Evolutionary conservation across 371 early-diverging fungal genomes (phyloP).

Genomic region (Haplosporangium sp.): DNA sequence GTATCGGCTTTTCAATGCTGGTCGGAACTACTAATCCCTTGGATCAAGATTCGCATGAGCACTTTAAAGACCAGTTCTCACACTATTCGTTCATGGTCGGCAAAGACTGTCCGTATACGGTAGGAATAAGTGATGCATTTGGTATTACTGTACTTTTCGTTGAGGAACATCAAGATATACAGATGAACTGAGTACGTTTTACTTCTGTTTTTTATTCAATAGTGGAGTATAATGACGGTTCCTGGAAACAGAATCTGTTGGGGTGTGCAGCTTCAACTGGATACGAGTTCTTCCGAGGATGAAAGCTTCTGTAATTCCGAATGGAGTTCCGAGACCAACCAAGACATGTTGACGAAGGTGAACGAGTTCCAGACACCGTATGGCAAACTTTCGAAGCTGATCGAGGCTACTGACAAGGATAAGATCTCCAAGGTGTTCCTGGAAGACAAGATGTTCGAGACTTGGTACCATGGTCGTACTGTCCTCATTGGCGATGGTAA

Average conservation of each 20-base stretch:
- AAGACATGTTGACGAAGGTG: slow-evolving; percentile 9
- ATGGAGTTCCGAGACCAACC: slow-evolving; percentile 18
- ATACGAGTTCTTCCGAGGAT: neutral
- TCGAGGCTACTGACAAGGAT: slow-evolving; percentile 26
- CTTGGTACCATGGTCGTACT: slow-evolving; percentile 26
- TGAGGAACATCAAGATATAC: too few species aligned
- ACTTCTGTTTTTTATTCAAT: too few species aligned
- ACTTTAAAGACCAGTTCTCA: neutral
- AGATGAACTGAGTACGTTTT: too few species aligned
- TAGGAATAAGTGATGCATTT: too few species aligned
- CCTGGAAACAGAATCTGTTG: slow-evolving; percentile 19
- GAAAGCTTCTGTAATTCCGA: slow-evolving; percentile 11
- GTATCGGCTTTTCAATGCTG: slow-evolving; percentile 8
- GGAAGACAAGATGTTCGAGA: slow-evolving; percentile 33
- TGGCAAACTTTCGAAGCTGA: slow-evolving; percentile 11
- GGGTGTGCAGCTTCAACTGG: slow-evolving; percentile 14
- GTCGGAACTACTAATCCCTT: slow-evolving; percentile 19
- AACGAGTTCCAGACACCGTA: slow-evolving; percentile 10
- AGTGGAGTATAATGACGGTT: slow-evolving; percentile 17
- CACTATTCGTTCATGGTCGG: too few species aligned
- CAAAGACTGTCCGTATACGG: slow-evolving; percentile 8
- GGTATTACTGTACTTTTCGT: too few species aligned
- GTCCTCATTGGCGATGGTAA: slow-evolving; percentile 39
- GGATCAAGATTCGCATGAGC: slow-evolving; percentile 12
- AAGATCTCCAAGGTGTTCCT: slow-evolving; percentile 19